phyloP scores from a whole-genome alignment of 331 rosid genomes.

The Saraca asoca region DNA sequence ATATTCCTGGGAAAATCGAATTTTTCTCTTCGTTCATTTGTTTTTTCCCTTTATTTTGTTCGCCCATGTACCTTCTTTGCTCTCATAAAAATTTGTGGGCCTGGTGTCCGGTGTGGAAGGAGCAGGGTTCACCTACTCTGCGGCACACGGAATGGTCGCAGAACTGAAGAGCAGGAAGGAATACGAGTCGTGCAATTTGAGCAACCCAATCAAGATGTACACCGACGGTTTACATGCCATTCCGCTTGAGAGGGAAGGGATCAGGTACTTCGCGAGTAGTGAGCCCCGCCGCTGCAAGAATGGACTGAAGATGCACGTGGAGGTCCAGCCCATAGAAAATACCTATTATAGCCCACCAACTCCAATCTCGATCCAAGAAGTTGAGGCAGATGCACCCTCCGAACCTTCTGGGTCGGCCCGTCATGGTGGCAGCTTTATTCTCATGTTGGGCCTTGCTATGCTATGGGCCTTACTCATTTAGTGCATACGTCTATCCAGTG shows the following conservation, averaged over 20 bases:
- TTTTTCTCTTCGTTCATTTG: too few relatives aligned
- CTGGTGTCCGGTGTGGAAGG: conserved; percentile 14
- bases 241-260: conserved; percentile 62
- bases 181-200: conserved; percentile 64
- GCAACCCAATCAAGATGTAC: conserved; percentile 66
- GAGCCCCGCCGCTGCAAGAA: conserved; percentile 53
- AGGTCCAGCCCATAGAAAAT: conserved; percentile 46
- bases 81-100: background rate
- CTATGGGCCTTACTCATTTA: conserved; percentile 27
- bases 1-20: too few relatives aligned
- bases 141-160: conserved; percentile 51
- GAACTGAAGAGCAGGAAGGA: conserved; percentile 68
- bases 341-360: too few relatives aligned
- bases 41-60: background rate
- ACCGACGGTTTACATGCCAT: conserved; percentile 64
- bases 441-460: conserved; percentile 13
- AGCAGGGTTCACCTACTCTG: conserved; percentile 80
- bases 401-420: conserved; percentile 53
- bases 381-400: conserved; percentile 49
- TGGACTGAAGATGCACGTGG: conserved; percentile 67
- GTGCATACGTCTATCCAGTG: too few relatives aligned
- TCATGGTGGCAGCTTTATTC: conserved; percentile 21
- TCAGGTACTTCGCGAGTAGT: conserved; percentile 71
- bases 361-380: background rate
- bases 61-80: background rate